Base-by-base conservation (phyloP, 306 rosid species). In the Luffa acutangula region DNA sequence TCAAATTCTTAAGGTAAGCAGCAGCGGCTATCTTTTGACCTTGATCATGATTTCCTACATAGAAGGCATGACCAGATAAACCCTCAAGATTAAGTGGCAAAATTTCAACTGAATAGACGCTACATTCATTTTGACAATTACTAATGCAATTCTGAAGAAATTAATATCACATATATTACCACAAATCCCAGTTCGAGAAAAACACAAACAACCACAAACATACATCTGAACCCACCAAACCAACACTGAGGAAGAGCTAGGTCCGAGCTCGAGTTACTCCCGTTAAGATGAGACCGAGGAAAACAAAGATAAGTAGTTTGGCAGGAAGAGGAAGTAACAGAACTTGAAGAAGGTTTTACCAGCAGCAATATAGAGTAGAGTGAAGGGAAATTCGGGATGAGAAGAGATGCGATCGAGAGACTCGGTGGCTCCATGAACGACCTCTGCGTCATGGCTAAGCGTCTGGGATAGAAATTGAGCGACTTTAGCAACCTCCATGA, bases 21-120 rank as follows among this genome's bases (percentile, higher is more conserved):
- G 97, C 95, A 53, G 95, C 98, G 51, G 98, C 88, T 43, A 91
- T 59, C 82, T 83, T 90, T 78, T 62, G 87, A 77, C 95, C 98
- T 80, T 89, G 87, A 82, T 84, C 84, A 78, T 89, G 90, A 46
- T 85, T 91, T 39, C 87, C 98, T 93, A 80, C 34, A 51, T n/a
- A 21, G 8, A 45, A 48, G 25, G 57, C 6, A 71, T 34, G 76
- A 39, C 56, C 34, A 54, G 12, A 76, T 39, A 41, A 39, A 39
- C 31, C 73, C 39, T 65, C 17, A 65, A 65, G 60, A 11, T 56
- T 56, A 21, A n/a, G 49, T 39, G 48, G 73, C 73, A 65, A 49
- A 39, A 8, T 31, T 65, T 37, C 21, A 17, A 65, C 49, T 65
- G 49, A 65, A 37, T 39, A 6, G 31, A 37, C 69, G n/a, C 73